Conservation (phyloP, 768 basidiomycete species). For the Baorangia bicolor region DNA sequence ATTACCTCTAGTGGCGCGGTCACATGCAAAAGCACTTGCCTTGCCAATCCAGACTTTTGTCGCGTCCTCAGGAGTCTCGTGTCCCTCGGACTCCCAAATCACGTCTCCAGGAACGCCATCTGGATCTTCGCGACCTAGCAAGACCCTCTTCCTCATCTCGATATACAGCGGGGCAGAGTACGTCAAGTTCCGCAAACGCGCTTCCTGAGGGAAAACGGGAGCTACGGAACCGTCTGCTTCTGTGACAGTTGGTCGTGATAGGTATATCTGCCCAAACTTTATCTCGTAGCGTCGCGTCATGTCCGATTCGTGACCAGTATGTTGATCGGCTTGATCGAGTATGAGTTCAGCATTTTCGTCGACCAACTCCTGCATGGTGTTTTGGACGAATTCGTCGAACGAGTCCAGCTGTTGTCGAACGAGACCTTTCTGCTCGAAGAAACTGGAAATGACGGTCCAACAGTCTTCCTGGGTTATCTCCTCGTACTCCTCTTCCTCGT, state of each 20-base stretch:
- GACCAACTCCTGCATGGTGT: conserved; percentile 98
- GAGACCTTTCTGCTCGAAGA: conserved; percentile 96
- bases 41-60: conserved; percentile 95
- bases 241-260: conserved; percentile 91
- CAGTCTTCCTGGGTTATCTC: conserved; percentile 92
- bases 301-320: conserved; percentile 81
- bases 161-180: conserved; percentile 96
- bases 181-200: conserved; percentile 89
- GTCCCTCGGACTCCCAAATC: conserved; percentile 73
- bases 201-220: conserved; percentile 96
- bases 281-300: conserved; percentile 94
- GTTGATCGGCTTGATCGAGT: conserved; percentile 94
- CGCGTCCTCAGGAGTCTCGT: conserved; percentile 58
- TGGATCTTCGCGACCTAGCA: conserved; percentile 78
- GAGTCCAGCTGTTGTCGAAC: conserved; percentile 97
- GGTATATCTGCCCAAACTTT: conserved; percentile 96
- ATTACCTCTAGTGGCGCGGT: conserved; percentile 13
- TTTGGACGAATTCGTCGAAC: conserved; percentile 98
- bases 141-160: conserved; percentile 87
- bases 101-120: conserved; percentile 79
- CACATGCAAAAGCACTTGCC: conserved; percentile 42
- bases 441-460: conserved; percentile 94
- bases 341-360: conserved; percentile 96
- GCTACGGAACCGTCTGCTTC: conserved; percentile 94
- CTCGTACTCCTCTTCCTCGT: conserved; percentile 56